Percentiles rank a stretch among this genome's conserved stretches.
These are phyloP conservation scores for Saccharomyces hybrid DNA, from an alignment of 1,139 yeast species.

Conservation along the genomic window DNA sequence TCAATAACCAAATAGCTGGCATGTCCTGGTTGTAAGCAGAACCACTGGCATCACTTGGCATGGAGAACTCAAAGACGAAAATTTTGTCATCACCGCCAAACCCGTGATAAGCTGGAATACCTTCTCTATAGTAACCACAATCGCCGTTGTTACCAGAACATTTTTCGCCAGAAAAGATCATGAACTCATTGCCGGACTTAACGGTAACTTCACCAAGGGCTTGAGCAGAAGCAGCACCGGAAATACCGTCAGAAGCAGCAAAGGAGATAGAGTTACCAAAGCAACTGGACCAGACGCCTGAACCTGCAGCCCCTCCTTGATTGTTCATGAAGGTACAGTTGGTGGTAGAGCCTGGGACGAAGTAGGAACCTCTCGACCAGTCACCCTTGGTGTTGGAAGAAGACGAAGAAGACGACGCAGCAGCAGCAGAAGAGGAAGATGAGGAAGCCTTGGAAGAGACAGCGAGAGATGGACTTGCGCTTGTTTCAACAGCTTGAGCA, in stretches of 20 bases:
- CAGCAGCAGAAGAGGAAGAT: conserved; percentile 8
- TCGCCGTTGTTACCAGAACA: conserved; percentile 49
- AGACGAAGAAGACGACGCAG: conserved; percentile 10
- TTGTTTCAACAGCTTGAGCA: conserved; percentile 1
- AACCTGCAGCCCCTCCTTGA: conserved; percentile 67
- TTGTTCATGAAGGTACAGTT: conserved; percentile 80
- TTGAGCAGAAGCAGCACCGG: conserved; percentile 55
- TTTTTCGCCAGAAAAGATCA: conserved; percentile 61
- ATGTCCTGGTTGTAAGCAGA: conserved; percentile 56
- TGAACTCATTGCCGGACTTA: conserved; percentile 65
- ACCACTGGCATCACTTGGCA: conserved; percentile 62
- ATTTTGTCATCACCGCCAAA: conserved; percentile 72
- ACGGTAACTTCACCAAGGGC: conserved; percentile 57
- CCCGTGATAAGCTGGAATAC: conserved; percentile 89
- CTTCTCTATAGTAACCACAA: conserved; percentile 84
- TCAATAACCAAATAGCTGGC: conserved; percentile 96
- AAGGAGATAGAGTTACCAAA: conserved; percentile 86
- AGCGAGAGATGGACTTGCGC: conserved; percentile 13
- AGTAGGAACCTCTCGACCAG: conserved; percentile 76
- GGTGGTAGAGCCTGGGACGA: conserved; percentile 51
- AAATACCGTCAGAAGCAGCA: conserved; percentile 65
- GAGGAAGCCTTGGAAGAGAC: conserved; percentile 15
- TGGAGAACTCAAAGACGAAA: conserved; percentile 81
- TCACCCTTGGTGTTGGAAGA: conserved; percentile 35
- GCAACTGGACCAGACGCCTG: conserved; percentile 77